phyloP scores from a whole-genome alignment of 345 rosid genomes.

The Mangifera indica region DNA sequence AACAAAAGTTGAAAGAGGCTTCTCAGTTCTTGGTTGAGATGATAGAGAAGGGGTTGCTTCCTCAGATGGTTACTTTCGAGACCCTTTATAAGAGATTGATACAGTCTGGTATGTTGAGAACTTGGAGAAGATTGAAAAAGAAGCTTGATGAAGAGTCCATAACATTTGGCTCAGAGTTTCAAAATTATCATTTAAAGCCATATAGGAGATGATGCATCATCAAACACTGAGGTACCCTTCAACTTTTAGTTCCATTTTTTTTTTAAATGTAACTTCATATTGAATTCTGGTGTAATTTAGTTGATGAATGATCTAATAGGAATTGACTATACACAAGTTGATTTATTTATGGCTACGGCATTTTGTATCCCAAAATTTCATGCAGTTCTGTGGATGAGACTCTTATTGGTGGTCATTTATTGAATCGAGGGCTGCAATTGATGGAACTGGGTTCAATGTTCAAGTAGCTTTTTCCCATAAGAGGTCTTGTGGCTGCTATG shows the following conservation, averaged over 20 bases:
- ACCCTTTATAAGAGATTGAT: conserved; percentile 72
- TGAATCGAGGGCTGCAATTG: no score
- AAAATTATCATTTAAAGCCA: conserved; percentile 61
- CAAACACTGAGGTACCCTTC: background rate
- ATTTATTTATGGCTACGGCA: background rate
- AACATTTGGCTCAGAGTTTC: conserved; percentile 71
- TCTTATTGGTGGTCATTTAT: no score
- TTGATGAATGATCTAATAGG: background rate
- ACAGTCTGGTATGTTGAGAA: conserved; percentile 82
- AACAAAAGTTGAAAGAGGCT: conserved; percentile 71
- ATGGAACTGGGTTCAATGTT: no score
- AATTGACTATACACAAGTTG: background rate
- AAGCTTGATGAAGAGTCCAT: conserved; percentile 76
- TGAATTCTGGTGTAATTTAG: background rate
- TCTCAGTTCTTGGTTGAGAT: conserved; percentile 79
- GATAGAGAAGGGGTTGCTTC: conserved; percentile 86
- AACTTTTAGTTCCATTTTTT: background rate
- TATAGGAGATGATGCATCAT: conserved; percentile 46
- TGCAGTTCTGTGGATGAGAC: background rate
- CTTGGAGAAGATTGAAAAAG: conserved; percentile 91
- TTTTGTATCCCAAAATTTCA: background rate
- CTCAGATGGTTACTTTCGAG: conserved; percentile 85
- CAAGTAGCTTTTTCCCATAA: no score
- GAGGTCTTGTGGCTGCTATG: no score
- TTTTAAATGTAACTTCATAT: background rate